These are phyloP conservation scores for Sporothrix variecibatus DNA, from an alignment of 2,329 filamentous ascomycete genomes.

Conservation along the genomic window DNA sequence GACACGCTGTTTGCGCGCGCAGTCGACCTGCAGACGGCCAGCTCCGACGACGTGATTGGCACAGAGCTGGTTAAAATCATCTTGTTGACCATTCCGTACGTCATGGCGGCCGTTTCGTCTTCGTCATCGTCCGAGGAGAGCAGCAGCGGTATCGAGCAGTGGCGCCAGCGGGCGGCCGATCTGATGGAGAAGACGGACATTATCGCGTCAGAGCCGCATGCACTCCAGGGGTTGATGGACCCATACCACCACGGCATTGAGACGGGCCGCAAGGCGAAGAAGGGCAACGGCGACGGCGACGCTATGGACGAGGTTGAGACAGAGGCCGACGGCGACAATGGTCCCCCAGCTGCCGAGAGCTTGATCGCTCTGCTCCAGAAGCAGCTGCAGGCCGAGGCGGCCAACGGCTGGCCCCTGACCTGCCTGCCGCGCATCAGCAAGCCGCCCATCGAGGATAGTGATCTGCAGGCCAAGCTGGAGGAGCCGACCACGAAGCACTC, in stretches of 20 bases:
- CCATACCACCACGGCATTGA: slow-evolving; percentile 63
- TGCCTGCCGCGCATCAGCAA: slow-evolving; percentile 70
- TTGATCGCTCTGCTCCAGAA: slow-evolving; percentile 80
- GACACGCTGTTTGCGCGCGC: slow-evolving; percentile 89
- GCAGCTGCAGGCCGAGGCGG: slow-evolving; percentile 78
- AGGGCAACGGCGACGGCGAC: slow-evolving; percentile 16
- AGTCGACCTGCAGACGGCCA: slow-evolving; percentile 90
- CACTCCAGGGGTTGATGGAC: slow-evolving; percentile 82
- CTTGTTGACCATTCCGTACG: slow-evolving; percentile 88
- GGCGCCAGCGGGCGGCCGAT: slow-evolving; percentile 71
- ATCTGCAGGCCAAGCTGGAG: slow-evolving; percentile 60
- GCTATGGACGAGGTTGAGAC: slow-evolving; percentile 16
- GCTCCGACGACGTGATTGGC: slow-evolving; percentile 83
- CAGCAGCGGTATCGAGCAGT: slow-evolving; percentile 43
- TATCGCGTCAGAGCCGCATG: slow-evolving; percentile 84
- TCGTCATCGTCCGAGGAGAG: neutral
- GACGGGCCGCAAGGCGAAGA: slow-evolving; percentile 19
- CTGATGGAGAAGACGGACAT: slow-evolving; percentile 94
- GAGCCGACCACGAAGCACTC: slow-evolving; percentile 66
- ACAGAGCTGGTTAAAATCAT: slow-evolving; percentile 97
- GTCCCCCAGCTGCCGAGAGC: slow-evolving; percentile 64
- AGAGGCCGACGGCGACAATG: slow-evolving; percentile 61
- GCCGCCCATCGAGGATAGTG: slow-evolving; percentile 61
- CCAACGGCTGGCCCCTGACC: slow-evolving; percentile 71
- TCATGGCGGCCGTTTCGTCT: slow-evolving; percentile 71